Evolutionary conservation across 495 filamentous ascomycete species (phyloP), one percentile per base, ranked within the genome.

Genomic region (Penicillium mononematosum): DNA sequence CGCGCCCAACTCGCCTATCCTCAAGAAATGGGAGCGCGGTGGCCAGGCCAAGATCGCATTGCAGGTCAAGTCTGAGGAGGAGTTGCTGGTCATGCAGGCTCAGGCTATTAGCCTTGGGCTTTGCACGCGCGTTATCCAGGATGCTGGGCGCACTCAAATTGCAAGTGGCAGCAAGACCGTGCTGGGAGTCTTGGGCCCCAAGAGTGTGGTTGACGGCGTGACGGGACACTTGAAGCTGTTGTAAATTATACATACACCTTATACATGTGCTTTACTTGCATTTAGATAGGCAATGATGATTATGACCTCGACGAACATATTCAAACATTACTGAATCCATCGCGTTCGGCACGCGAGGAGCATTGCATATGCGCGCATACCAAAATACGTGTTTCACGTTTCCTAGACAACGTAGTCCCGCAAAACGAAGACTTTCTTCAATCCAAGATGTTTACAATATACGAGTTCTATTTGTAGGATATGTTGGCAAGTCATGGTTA

Each of bases 71-170:
- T 78, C 74, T 38, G 88, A 96, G 72, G 92, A 92, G 47, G 91
- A 96, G 70, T 66, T 98, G 70, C 65, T 88, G 53, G 74, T 83
- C 59, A 72, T 97, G 58, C 85, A 91, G 74, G 89, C 84, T 24
- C 84, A 85, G 71, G 92, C 94, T 10, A 78, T 89, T 45, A 91
- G 88, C 65, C 66, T 96, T 51, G 94, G 93, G 3, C 74, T 98
- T 38, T 92, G 90, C 51, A 88, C 94, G 45, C 85, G 89, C 69
- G 85, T 96, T 32, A 91, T 98, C 48, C 84, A 88, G 63, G 94
- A 98, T 80, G 94, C 94, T n/a, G 94, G 94, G 25, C 81, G 94
- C 54, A 98, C 94, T 31, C 95, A 98, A 84, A 96, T 98, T 74
- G 92, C 87, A n/a, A 83, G 84, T 42, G 92, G 95, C 17, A 95